A percentile compares a stretch with the other conserved stretches of the same genome.
Conservation (phyloP, 2,329 filamentous ascomycete genomes). For the Penicillium sp. region DNA sequence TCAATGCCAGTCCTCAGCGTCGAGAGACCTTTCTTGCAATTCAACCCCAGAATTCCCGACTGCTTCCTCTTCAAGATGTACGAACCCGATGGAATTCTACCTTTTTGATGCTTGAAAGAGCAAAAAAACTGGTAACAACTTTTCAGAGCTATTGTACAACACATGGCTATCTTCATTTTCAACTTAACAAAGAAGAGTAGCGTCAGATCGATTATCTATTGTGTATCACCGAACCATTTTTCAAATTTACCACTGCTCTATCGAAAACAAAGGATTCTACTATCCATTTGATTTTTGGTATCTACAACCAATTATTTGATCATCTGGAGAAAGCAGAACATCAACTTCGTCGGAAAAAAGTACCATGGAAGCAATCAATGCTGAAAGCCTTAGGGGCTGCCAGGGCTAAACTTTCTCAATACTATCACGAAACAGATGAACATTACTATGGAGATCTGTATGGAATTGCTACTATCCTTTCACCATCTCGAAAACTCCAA, state of each 20-base stretch:
- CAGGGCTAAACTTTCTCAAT: conserved; percentile 2
- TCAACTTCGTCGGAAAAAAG: conserved; percentile 1
- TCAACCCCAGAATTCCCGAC: not conserved
- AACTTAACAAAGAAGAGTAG: conserved; percentile 13
- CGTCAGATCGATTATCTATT: conserved; percentile 19
- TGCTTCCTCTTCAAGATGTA: conserved; percentile 15
- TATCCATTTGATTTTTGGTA: conserved; percentile 8
- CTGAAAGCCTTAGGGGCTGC: not conserved
- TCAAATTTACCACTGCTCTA: conserved; percentile 11
- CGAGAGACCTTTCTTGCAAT: conserved; percentile 9
- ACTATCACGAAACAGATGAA: too few relatives aligned
- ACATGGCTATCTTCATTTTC: conserved; percentile 4
- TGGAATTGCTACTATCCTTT: too few relatives aligned
- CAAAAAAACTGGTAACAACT: too few relatives aligned
- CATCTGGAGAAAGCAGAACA: conserved; percentile 3
- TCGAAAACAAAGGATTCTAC: conserved; percentile 15
- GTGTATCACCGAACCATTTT: conserved; percentile 17
- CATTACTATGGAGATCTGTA: too few relatives aligned
- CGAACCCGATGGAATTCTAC: conserved; percentile 21
- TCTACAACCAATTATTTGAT: conserved; percentile 4
- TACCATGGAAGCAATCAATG: conserved; percentile 4
- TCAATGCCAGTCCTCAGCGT: conserved; percentile 2
- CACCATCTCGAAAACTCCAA: too few relatives aligned
- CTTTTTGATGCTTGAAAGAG: conserved; percentile 21
- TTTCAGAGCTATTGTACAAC: conserved; percentile 4